A percentile compares a stretch with the other conserved stretches of the same genome.
These are phyloP conservation scores for Backusella mclennaniae DNA, from an alignment of 192 early-diverging fungal species.

Conservation along the genomic window DNA sequence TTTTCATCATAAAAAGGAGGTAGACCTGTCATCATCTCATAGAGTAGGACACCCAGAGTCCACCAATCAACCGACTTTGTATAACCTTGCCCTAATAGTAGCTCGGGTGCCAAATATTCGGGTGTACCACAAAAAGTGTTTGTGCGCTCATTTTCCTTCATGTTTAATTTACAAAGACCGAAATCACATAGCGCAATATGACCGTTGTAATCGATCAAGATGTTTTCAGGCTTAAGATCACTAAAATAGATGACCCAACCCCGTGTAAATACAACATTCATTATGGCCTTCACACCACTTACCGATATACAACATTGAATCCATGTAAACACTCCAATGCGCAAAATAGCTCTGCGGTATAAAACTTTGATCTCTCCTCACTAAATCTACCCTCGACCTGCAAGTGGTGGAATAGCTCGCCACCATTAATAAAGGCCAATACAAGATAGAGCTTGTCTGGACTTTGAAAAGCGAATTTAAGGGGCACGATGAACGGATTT, in stretches of 20 bases:
- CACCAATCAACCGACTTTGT: slow-evolving; percentile 97
- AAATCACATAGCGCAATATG: slow-evolving; percentile 96
- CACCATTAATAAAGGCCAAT: slow-evolving; percentile 93
- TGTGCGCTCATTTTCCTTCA: slow-evolving; percentile 90
- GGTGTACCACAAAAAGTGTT: slow-evolving; percentile 97
- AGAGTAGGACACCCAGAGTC: slow-evolving; percentile 90
- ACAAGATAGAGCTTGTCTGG: slow-evolving; percentile 95
- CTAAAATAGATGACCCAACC: slow-evolving; percentile 32
- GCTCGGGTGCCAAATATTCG: slow-evolving; percentile 94
- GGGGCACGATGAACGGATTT: slow-evolving; percentile 91
- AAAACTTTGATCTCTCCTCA: slow-evolving; percentile 88
- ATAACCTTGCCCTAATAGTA: slow-evolving; percentile 84
- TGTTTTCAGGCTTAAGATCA: slow-evolving; percentile 96
- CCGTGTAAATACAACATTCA: not conserved
- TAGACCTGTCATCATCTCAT: slow-evolving; percentile 85
- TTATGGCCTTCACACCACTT: slow-evolving; percentile 28
- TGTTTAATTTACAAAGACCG: slow-evolving; percentile 92
- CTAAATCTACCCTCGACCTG: slow-evolving; percentile 86
- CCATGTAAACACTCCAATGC: slow-evolving; percentile 92
- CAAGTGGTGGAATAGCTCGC: slow-evolving; percentile 95
- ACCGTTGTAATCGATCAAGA: slow-evolving; percentile 89
- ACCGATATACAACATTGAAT: slow-evolving; percentile 83
- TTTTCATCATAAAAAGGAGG: slow-evolving; percentile 96
- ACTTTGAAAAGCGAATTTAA: slow-evolving; percentile 94
- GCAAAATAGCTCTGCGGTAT: slow-evolving; percentile 88